phyloP scores from a whole-genome alignment of 345 rosid genomes.

The Lepidium aucheri region DNA sequence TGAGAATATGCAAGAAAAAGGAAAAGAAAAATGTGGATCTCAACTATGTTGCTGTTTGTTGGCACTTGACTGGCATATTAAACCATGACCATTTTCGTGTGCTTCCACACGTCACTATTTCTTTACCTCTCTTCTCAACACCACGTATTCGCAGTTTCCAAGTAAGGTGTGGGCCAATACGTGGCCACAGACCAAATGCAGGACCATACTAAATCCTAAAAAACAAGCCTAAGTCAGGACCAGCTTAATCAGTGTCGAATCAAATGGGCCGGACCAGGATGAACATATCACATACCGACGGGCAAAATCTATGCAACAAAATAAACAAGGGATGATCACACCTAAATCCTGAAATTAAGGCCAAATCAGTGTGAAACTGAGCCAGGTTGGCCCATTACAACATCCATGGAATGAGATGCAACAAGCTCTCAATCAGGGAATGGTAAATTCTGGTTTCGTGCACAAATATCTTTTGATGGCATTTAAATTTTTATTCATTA shows the following conservation, averaged over 20 bases:
- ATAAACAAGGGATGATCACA: background rate
- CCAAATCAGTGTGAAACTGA: background rate
- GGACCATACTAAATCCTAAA: slow-evolving; percentile 4
- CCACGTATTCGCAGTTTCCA: too few relatives aligned
- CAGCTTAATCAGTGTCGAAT: background rate
- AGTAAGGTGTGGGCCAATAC: background rate
- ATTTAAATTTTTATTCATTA: background rate
- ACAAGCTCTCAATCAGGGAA: background rate
- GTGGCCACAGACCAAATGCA: background rate
- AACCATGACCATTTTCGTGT: too few relatives aligned
- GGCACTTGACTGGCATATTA: too few relatives aligned
- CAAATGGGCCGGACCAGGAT: background rate
- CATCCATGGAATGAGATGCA: background rate
- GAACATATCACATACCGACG: background rate
- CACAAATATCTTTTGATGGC: background rate
- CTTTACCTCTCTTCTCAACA: too few relatives aligned
- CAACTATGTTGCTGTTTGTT: too few relatives aligned
- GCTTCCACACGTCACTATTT: too few relatives aligned
- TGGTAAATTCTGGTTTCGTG: background rate
- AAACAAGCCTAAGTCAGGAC: background rate
- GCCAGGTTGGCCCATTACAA: background rate
- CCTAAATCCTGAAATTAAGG: background rate
- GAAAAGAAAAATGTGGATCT: too few relatives aligned
- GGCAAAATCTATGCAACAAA: background rate
- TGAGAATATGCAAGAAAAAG: too few relatives aligned